Evolutionary conservation across 139 green algal genomes (phyloP), one percentile per base, ranked within the genome.

Genomic region (Edaphochlamys debaryana): DNA sequence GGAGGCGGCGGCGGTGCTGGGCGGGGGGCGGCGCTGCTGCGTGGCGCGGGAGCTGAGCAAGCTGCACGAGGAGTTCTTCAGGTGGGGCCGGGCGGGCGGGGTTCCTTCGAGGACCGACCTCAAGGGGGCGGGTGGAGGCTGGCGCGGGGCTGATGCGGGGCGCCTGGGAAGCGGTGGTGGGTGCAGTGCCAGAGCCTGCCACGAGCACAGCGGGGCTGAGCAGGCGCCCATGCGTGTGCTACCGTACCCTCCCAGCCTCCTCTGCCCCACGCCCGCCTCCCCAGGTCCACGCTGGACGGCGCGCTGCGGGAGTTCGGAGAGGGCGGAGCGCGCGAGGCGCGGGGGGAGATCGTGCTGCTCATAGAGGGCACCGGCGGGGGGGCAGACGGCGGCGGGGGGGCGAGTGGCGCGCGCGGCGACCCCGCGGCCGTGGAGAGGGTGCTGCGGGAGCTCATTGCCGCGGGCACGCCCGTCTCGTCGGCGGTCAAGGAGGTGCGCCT

Each of bases 31-130:
- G 0, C 67, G 69, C 9, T 95, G 91, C 52, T 94, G 91, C 63
- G 82, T 98, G 13, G 96, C 93, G 2, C 69, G 96, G 48, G 96
- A 99, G 87, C 79, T 99, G 32, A 98, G 95, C 62, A 98, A 99
- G 87, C 30, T 94, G 48, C 91, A 98, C 67, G 95, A 98, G 81
- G 93, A 98, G 85, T 94, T 97, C 58, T 93, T 90, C 79, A 90
- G 96, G 54, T 89, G 79, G 22, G 93, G 67, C 25, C 64, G 94
- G 62, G 56, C 11, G 22, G 82, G 50, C n/a, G n/a, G n/a, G n/a
- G n/a, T n/a, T n/a, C n/a, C n/a, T n/a, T n/a, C n/a, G n/a, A n/a
- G n/a, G n/a, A n/a, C n/a, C n/a, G n/a, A n/a, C n/a, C n/a, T n/a
- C n/a, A n/a, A n/a, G n/a, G n/a, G n/a, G n/a, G n/a, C n/a, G n/a